A percentile compares a stretch with the other conserved stretches of the same genome.
Conservation (phyloP, 2,329 filamentous ascomycete genomes). For the Parafenestella ontariensis region DNA sequence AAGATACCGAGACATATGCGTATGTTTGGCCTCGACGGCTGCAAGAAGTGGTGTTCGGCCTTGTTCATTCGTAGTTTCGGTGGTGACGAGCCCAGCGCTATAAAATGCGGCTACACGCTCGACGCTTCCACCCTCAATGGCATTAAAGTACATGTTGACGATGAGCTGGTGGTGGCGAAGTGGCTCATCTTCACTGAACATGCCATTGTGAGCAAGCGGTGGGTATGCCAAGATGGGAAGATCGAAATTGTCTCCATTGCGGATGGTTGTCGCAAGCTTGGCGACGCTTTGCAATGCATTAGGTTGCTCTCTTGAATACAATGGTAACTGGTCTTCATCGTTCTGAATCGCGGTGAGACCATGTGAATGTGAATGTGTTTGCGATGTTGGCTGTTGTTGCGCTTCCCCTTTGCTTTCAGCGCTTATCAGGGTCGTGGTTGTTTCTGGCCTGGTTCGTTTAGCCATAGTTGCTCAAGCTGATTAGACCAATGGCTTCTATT, state of each 20-base stretch:
- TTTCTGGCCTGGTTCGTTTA: background rate
- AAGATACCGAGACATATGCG: slow-evolving; percentile 14
- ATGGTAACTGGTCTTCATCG: background rate
- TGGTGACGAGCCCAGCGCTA: slow-evolving; percentile 12
- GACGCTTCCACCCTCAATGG: slow-evolving; percentile 17
- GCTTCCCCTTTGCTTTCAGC: background rate
- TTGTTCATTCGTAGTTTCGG: slow-evolving; percentile 13
- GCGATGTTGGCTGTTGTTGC: background rate
- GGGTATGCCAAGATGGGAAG: background rate
- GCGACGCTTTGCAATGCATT: background rate
- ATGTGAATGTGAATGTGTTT: background rate
- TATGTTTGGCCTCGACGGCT: slow-evolving; percentile 19
- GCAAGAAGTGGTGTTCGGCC: slow-evolving; percentile 24
- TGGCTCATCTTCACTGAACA: background rate
- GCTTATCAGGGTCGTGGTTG: background rate
- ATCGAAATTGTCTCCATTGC: background rate
- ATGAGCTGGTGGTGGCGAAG: background rate
- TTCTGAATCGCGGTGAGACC: background rate
- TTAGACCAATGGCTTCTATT: background rate
- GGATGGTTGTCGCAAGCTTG: background rate
- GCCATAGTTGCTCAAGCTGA: background rate
- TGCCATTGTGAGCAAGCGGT: background rate
- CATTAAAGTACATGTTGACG: slow-evolving; percentile 14
- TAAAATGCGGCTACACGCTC: slow-evolving; percentile 16
- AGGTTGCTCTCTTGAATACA: background rate